These are phyloP conservation scores for Drechslerella dactyloides DNA, from an alignment of 2,329 filamentous ascomycete species.

Conservation along the genomic window DNA sequence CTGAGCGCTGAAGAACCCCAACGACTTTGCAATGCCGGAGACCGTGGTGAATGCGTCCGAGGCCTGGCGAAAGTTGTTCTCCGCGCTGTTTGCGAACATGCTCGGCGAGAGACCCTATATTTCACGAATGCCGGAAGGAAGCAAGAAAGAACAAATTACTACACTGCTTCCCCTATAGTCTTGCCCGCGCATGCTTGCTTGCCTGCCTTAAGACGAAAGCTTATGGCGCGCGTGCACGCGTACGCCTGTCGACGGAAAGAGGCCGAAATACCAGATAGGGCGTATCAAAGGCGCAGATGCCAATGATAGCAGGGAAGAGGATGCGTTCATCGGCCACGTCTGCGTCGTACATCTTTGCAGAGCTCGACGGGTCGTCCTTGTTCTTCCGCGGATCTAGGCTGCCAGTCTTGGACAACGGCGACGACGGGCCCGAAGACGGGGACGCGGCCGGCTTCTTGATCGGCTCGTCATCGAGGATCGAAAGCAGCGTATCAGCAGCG, in stretches of 20 bases:
- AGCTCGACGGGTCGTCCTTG: constrained; percentile 55
- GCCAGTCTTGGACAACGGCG: constrained; percentile 6
- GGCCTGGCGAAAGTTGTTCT: constrained; percentile 81
- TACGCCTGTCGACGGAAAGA: constrained; percentile 56
- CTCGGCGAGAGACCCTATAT: constrained; percentile 65
- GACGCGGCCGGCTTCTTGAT: constrained; percentile 56
- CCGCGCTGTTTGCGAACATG: constrained; percentile 83
- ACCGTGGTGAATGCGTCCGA: constrained; percentile 72
- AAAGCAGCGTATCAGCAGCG: constrained; percentile 82
- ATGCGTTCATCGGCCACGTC: constrained; percentile 64
- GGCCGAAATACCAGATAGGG: constrained; percentile 74
- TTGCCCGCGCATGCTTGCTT: not conserved
- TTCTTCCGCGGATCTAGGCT: constrained; percentile 44
- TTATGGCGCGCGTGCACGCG: not conserved
- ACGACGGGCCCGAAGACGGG: constrained; percentile 55
- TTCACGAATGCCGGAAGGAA: constrained; percentile 6
- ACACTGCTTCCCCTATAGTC: not conserved
- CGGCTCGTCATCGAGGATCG: constrained; percentile 71
- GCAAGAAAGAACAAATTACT: constrained; percentile 7
- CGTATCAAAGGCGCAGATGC: constrained; percentile 90
- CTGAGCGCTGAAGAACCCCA: constrained; percentile 53
- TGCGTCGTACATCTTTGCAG: constrained; percentile 14
- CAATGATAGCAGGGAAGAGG: constrained; percentile 94
- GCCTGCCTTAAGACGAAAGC: not conserved
- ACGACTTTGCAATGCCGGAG: constrained; percentile 61